A percentile compares a stretch with the other conserved stretches of the same genome.
Conservation (phyloP, 805 yeast genomes). For the Candida ascalaphidarum region DNA sequence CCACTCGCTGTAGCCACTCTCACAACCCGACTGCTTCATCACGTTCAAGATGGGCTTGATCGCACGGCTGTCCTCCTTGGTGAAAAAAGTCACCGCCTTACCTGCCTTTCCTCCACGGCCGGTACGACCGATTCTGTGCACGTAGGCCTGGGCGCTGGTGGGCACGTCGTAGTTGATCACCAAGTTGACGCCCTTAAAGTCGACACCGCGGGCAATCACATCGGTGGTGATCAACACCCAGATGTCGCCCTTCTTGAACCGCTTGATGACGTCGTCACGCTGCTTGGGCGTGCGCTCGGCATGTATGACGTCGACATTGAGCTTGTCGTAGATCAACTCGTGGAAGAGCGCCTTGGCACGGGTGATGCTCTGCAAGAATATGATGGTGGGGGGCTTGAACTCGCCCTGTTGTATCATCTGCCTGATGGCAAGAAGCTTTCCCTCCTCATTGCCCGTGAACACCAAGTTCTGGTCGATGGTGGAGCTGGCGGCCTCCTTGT, state of each 20-base stretch:
- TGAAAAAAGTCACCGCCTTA: constrained; percentile 83
- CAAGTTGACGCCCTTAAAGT: constrained; percentile 89
- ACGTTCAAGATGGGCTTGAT: constrained; percentile 85
- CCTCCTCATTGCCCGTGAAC: constrained; percentile 90
- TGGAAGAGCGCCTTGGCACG: constrained; percentile 95
- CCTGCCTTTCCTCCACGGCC: constrained; percentile 92
- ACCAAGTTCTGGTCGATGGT: constrained; percentile 76
- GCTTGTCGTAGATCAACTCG: constrained; percentile 82
- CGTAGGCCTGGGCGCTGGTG: constrained; percentile 85
- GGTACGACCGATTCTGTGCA: constrained; percentile 97
- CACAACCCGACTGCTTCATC: constrained; percentile 85
- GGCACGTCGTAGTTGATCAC: constrained; percentile 98
- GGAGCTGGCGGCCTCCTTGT: constrained; percentile 84
- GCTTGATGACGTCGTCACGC: constrained; percentile 74
- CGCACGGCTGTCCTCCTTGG: constrained; percentile 75
- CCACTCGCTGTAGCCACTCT: constrained; percentile 65
- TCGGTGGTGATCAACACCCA: constrained; percentile 98
- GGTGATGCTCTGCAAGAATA: constrained; percentile 83
- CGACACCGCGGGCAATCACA: constrained; percentile 93
- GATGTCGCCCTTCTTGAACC: constrained; percentile 81
- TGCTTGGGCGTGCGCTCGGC: constrained; percentile 88
- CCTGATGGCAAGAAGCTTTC: constrained; percentile 86
- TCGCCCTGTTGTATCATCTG: constrained; percentile 80
- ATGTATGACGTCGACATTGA: constrained; percentile 93
- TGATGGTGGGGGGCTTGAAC: constrained; percentile 86